These are phyloP conservation scores for Saposhnikovia divaricata DNA, from an alignment of 129 eudicot species.

Conservation along the genomic window DNA sequence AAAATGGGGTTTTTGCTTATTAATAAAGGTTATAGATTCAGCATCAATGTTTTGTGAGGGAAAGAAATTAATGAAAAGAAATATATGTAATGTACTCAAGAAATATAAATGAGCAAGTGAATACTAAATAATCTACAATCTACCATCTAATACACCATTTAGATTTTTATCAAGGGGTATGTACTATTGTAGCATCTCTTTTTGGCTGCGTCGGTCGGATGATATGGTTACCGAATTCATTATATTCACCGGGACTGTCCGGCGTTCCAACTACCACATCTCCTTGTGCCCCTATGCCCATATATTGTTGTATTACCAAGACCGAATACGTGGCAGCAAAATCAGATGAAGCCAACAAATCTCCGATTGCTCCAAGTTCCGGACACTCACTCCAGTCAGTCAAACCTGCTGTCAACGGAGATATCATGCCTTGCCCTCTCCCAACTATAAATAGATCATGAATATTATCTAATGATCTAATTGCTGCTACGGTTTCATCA, in stretches of 20 bases:
- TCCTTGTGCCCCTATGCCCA: constrained; percentile 24
- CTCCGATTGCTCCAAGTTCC: constrained; percentile 90
- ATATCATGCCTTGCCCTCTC: constrained; percentile 60
- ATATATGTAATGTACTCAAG: not conserved
- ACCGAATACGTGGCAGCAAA: constrained; percentile 58
- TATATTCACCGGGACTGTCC: constrained; percentile 32
- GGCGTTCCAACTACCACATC: constrained; percentile 27
- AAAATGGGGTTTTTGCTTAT: no score
- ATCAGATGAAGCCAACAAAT: constrained; percentile 75
- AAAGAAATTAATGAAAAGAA: no score
- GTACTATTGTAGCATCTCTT: not conserved
- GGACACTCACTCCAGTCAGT: constrained; percentile 98
- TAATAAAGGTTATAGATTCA: no score
- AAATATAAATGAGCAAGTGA: not conserved
- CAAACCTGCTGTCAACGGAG: constrained; percentile 73
- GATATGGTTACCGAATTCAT: constrained; percentile 12
- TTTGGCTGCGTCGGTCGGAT: constrained; percentile 10
- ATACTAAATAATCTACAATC: not conserved
- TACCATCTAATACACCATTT: not conserved
- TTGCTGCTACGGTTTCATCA: constrained; percentile 65
- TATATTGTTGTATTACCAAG: constrained; percentile 69
- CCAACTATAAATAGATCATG: constrained; percentile 80
- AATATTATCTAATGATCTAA: constrained; percentile 44
- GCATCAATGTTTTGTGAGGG: no score
- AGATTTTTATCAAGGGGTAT: not conserved